Evolutionary conservation across 441 rosid species (phyloP).

Genomic region (Pelargonium citronellum): DNA sequence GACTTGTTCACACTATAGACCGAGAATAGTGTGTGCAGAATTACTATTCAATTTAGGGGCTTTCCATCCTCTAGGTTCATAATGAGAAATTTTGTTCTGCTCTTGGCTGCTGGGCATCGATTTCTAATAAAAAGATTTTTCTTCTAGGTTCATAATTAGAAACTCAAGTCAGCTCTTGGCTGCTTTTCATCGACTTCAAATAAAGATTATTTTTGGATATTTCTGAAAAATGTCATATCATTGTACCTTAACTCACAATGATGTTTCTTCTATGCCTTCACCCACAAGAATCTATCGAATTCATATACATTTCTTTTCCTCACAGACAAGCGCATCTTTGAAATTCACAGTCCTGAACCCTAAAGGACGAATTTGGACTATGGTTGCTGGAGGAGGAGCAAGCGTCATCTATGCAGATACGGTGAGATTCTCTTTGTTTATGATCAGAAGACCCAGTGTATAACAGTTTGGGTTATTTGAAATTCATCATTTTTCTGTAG

Average conservation of each 20-base stretch:
- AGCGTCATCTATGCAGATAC: slow-evolving; percentile 96
- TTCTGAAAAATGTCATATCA: neutral
- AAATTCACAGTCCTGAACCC: slow-evolving; percentile 93
- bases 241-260: neutral
- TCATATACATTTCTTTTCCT: neutral
- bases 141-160: neutral
- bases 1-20: neutral
- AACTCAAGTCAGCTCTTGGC: neutral
- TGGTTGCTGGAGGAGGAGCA: slow-evolving; percentile 99
- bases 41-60: neutral
- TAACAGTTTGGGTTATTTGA: neutral
- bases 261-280: neutral
- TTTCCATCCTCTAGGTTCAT: neutral
- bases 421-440: slow-evolving; percentile 30
- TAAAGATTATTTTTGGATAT: neutral
- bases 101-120: no score
- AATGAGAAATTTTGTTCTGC: no score
- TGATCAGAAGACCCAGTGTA: neutral
- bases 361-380: slow-evolving; percentile 89
- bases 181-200: neutral
- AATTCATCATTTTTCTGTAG: neutral
- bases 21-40: neutral
- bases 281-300: neutral
- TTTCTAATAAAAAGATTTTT: no score
- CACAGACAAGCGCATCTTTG: slow-evolving; percentile 91